A percentile compares a stretch with the other conserved stretches of the same genome.
Evolutionary conservation across 257 asterid genomes (phyloP).

Genomic region (Ballota nigra): DNA sequence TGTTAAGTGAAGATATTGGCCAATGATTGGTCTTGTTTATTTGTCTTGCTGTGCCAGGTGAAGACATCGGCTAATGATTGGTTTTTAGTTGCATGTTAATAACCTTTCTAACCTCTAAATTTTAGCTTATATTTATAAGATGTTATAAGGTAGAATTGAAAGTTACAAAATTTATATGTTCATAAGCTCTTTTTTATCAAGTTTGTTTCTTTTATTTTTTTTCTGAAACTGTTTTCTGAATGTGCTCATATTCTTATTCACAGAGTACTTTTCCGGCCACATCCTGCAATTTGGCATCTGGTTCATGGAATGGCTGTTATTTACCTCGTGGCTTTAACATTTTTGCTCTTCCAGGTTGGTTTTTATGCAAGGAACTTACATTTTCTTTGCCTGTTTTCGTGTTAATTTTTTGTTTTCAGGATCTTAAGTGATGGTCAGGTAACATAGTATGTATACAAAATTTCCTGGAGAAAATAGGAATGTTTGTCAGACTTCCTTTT

Average conservation of each 20-base stretch:
- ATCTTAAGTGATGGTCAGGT: not conserved
- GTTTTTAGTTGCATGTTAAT: not conserved
- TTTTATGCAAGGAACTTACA: not conserved
- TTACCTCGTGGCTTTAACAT: conserved; percentile 88
- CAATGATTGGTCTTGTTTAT: not conserved
- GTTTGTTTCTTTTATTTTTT: not conserved
- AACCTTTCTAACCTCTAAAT: not conserved
- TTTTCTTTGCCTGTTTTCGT: conserved; percentile 3
- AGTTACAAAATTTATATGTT: not conserved
- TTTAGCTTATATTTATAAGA: not conserved
- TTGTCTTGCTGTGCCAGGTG: not conserved
- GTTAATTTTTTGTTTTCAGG: not conserved
- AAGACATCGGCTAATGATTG: not conserved
- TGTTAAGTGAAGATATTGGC: not conserved
- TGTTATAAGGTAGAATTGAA: not conserved
- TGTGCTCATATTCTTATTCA: not conserved
- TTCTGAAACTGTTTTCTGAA: not conserved
- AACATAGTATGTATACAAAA: not conserved
- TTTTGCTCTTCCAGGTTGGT: conserved; percentile 95
- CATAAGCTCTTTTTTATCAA: conserved; percentile 1
- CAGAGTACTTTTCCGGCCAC: conserved; percentile 97
- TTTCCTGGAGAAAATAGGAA: not conserved
- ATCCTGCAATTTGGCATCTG: conserved; percentile 96
- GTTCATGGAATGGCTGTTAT: conserved; percentile 97
- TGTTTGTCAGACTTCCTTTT: not conserved